Percentiles rank a stretch among this genome's conserved stretches.
Evolutionary conservation across 2,329 filamentous ascomycete genomes (phyloP).

Genomic region (Trichoderma brevicompactum): DNA sequence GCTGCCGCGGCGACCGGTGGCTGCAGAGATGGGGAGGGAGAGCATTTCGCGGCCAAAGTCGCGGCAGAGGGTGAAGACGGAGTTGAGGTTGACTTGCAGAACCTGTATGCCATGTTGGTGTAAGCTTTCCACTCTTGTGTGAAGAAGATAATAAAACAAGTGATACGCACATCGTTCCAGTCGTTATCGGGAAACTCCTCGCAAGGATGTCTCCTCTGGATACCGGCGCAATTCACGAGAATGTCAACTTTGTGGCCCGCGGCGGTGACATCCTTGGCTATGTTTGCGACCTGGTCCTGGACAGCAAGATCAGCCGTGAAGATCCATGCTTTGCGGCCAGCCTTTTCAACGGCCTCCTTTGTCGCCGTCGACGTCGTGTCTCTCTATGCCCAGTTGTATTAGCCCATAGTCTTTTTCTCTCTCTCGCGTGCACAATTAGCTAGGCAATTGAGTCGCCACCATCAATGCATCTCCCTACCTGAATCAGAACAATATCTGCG

Average conservation of each 20-base stretch:
- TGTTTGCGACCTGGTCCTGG: constrained; percentile 59
- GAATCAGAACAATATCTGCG: constrained; percentile 59
- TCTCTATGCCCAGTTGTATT: constrained; percentile 40
- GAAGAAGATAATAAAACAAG: too few species aligned
- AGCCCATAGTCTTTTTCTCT: neutral
- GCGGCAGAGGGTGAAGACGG: constrained; percentile 78
- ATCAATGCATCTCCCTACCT: constrained; percentile 44
- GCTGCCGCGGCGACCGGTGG: constrained; percentile 63
- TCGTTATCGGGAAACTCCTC: constrained; percentile 76
- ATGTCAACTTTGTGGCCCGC: constrained; percentile 72
- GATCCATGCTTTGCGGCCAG: constrained; percentile 69
- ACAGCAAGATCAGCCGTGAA: constrained; percentile 72
- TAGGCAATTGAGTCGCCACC: neutral
- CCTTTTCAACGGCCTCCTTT: constrained; percentile 62
- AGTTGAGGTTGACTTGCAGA: constrained; percentile 82
- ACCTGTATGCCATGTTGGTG: constrained; percentile 51
- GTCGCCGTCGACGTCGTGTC: constrained; percentile 55
- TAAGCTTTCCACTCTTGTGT: neutral
- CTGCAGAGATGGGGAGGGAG: constrained; percentile 50
- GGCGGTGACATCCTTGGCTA: constrained; percentile 64
- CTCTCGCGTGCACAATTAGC: neutral
- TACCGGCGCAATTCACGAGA: constrained; percentile 84
- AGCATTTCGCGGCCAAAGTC: constrained; percentile 83
- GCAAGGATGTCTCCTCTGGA: constrained; percentile 77
- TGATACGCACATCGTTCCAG: constrained; percentile 65